Base-by-base conservation (phyloP, 2,329 filamentous ascomycete species). In the Talaromyces sp. region DNA sequence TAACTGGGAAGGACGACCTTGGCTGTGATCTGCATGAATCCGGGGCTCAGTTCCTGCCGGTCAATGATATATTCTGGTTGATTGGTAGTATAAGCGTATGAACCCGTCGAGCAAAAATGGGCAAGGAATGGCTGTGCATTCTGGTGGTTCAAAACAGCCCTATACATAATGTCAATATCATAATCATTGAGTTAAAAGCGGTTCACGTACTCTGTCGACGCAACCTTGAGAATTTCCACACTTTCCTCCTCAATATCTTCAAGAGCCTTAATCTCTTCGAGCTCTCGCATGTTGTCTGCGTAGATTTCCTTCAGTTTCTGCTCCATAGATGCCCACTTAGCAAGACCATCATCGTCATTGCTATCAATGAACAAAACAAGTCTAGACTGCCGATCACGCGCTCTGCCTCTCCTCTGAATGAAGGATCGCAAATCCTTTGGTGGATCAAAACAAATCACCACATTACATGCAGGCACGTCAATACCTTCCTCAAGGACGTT, bases 81-180 rank as follows among this genome's bases (percentile, higher is more conserved):
- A 17, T 76, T 75, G 63, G 91, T 84, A 6, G 86, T 78, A 66
- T 85, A 89, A 25, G 83, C 80, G 0, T 76, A 74, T 0, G 82
- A 79, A 0, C 91, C 70, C 0, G 81, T 79, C 0, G 78, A 76
- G 70, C 92, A 97, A 64, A 97, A 95, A 70, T 96, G 90, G 48
- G 89, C 79, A 1, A 97, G 79, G 69, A 94, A 91, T n/a, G 79
- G 73, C 50, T 87, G 83, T 0, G 90, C 88, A 63, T 89, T 89
- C 37, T 89, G 82, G 1, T 91, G 78, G 10, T 88, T 88, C 13
- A 97, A 75, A 11, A 84, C 73, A 0, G 89, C 90, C 4, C 86
- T 83, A 53, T 13, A 53, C 35, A 13, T 39, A 36, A 40, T n/a
- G 21, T 52, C 35, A 52, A 31, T 13, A 51, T 15, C 3, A 22